Evolutionary conservation across 2,329 filamentous ascomycete species (phyloP).

Genomic region (Kalmusia sp.): DNA sequence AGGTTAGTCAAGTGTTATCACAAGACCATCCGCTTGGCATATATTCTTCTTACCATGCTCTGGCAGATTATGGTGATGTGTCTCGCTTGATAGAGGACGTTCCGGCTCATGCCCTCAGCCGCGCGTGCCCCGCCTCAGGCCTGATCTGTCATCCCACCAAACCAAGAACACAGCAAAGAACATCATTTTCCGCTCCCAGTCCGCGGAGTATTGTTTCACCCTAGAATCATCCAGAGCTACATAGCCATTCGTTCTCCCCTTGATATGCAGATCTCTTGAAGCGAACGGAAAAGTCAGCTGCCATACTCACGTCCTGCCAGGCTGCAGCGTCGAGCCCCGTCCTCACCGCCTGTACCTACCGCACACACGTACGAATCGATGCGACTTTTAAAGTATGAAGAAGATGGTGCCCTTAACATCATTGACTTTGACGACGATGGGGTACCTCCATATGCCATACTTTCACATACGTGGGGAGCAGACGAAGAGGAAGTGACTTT

Average conservation of each 20-base stretch:
- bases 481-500: background rate
- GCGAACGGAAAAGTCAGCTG: background rate
- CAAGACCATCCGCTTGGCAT: no score
- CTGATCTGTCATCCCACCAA: background rate
- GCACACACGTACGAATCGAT: constrained; percentile 10
- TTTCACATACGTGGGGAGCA: background rate
- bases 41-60: no score
- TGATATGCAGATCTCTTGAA: background rate
- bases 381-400: constrained; percentile 17
- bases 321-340: constrained; percentile 12
- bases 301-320: background rate
- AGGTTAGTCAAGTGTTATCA: no score
- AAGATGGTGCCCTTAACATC: constrained; percentile 5
- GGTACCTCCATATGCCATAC: background rate
- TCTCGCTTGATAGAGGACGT: no score
- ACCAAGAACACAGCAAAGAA: background rate
- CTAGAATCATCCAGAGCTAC: background rate
- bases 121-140: background rate
- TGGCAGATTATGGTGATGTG: no score
- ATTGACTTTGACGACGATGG: no score
- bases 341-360: constrained; percentile 1
- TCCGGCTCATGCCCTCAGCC: background rate
- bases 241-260: background rate
- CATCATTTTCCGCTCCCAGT: background rate
- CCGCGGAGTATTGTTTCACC: background rate